Percentiles rank a stretch among this genome's conserved stretches.
These are phyloP conservation scores for Triangularia verruculosa DNA, from an alignment of 2,329 filamentous ascomycete species.

Conservation along the genomic window DNA sequence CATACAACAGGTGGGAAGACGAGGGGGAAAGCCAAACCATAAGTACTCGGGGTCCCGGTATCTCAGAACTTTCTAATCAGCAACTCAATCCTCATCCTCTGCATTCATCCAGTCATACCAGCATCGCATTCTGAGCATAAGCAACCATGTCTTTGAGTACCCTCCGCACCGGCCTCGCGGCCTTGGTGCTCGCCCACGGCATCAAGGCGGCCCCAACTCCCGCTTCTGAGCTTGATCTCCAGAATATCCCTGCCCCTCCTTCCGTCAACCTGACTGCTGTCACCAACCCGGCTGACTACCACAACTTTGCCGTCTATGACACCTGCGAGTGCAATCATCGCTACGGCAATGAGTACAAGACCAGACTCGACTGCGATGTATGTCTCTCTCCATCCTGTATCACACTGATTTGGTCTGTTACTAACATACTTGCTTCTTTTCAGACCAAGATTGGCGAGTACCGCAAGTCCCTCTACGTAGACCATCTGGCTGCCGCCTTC, in stretches of 20 bases:
- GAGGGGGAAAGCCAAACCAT: not conserved
- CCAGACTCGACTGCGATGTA: conserved; percentile 18
- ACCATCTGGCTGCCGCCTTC: conserved; percentile 16
- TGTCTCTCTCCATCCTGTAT: not conserved
- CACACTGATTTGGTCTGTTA: not conserved
- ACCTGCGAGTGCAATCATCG: conserved; percentile 15
- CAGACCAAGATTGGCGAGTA: conserved; percentile 14
- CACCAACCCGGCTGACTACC: not conserved
- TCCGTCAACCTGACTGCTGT: conserved; percentile 11
- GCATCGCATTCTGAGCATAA: not conserved
- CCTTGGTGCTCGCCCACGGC: conserved; percentile 11
- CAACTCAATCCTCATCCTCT: not conserved
- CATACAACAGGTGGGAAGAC: not conserved
- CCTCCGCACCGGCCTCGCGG: conserved; percentile 17
- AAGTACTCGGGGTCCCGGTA: not conserved
- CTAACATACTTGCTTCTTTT: not conserved
- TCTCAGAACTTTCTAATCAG: not conserved
- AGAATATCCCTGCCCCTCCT: not conserved
- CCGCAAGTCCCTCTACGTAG: conserved; percentile 18
- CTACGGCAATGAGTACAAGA: conserved; percentile 10
- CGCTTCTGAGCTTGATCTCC: not conserved
- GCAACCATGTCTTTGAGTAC: conserved; percentile 14
- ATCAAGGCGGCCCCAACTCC: conserved; percentile 12
- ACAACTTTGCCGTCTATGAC: conserved; percentile 11
- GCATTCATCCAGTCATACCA: not conserved